Evolutionary conservation across 176 grass and related monocot genomes (phyloP).

Genomic region (Musa acuminata): DNA sequence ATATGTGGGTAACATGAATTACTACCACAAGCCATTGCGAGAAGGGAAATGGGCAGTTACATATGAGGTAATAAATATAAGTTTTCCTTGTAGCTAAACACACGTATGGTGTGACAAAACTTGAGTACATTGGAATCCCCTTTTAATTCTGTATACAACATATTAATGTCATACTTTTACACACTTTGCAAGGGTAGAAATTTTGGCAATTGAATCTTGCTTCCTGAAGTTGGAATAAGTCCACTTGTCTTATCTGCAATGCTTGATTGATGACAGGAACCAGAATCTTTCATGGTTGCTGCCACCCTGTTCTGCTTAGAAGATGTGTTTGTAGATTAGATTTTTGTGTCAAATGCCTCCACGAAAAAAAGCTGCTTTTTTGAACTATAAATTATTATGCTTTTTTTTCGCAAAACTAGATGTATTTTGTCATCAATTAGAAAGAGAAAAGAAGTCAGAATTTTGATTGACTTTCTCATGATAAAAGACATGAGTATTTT

Average conservation of each 20-base stretch:
- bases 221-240: not conserved
- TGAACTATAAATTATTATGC: no score
- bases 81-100: not conserved
- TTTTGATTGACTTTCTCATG: no score
- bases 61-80: slow-evolving; percentile 58
- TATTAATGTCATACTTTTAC: not conserved
- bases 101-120: not conserved
- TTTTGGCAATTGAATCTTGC: not conserved
- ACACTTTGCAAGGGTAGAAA: not conserved
- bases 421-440: not conserved
- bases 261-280: not conserved
- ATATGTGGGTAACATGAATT: slow-evolving; percentile 94
- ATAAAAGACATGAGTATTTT: no score
- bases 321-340: not conserved
- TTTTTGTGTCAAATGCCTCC: not conserved
- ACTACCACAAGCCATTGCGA: slow-evolving; percentile 85
- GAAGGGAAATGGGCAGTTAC: slow-evolving; percentile 95
- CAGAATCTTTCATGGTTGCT: not conserved
- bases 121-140: not conserved
- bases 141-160: not conserved
- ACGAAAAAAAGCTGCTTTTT: not conserved
- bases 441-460: not conserved
- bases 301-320: not conserved
- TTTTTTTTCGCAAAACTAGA: not conserved
- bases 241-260: not conserved